Base-by-base conservation (phyloP, 805 yeast genomes). In the Nakazawaea molendinolei region DNA sequence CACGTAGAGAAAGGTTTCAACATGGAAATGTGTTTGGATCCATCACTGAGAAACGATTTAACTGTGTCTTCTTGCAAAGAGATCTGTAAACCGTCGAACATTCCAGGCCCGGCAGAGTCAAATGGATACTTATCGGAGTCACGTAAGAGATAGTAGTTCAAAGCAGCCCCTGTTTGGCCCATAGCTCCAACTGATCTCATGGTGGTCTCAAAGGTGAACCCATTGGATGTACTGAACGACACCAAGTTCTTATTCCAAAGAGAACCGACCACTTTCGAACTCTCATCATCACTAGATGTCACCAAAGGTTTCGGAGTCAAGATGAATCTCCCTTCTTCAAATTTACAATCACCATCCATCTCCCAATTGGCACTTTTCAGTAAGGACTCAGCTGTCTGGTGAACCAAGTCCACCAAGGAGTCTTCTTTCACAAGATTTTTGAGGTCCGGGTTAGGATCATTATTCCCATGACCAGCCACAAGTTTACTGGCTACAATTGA, bases 21-120 rank as follows among this genome's bases (percentile, higher is more conserved):
- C 9, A 54, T 39, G 29, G 62, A 50, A 9, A 61, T 51, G 8
- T 53, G 55, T 19, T 57, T 55, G 0, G 73, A 41, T 1, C 83
- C 83, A 53, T 82, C 90, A 47, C 71, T 76, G 39, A 73, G 59
- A 43, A 66, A 78, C 2, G 77, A 74, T 49, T 74, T 72, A 34
- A 83, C 48, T 1, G 79, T 67, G 56, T 17, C 57, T 44, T 4
- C 52, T 52, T 15, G 70, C 31, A 80, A 55, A 30, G 75, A 53
- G 7, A 83, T 52, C 41, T 78, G 80, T 33, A 83, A 58, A 16
- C 94, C 94, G 46, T 76, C 79, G 46, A 62, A 83, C 9, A 52
- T 50, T 0, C 59, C 43, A 2, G 86, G 83, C 3, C 86, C 85
- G 30, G 73, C 74, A 48, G 58, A 76, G 38, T 63, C 56, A 16